Evolutionary conservation across 306 rosid genomes (phyloP), one percentile per base, ranked within the genome.

Genomic region (Fragaria iinumae): DNA sequence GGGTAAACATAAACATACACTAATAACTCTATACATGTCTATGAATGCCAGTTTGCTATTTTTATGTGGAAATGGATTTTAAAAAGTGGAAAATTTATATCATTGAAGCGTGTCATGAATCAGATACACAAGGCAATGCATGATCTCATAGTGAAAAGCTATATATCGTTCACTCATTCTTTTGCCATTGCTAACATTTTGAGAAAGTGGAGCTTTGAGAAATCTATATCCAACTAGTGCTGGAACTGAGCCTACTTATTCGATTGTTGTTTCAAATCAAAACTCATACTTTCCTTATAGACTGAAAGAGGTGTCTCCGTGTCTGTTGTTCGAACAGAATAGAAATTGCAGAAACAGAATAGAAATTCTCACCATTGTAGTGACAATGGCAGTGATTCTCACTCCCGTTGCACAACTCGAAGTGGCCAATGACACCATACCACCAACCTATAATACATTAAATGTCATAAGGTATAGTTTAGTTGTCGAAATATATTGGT

Each of bases 401-500:
- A 25, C 71, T 72, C 72, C 87, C 85, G 73, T 90, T 81, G 56
- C 97, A 95, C 13, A 83, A 13, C 48, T 87, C 90, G 77, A 89
- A 80, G 85, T 95, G 99, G 76, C 89, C 96, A 80, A 95, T 78
- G 45, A 86, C 87, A 48, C 97, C 93, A 70, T 91, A 92, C 99
- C 99, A 95, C 99, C 99, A 95, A 27, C 99, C 99, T 95, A 79
- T 55, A 81, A 66, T 44, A 62, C 67, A 77, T 55, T 14, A 1
- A 34, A 64, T 13, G 52, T 53, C 43, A 83, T 52, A 43, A 43
- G 47, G 39, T 43, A 79, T 53, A 57, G 23, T 39, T 23, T 66
- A 23, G 29, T 47, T 32, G 60, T 57, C 64, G 11, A 39, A 39
- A 81, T 45, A 41, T 67, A 57, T 49, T 38, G 50, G 57, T 75